A percentile compares a stretch with the other conserved stretches of the same genome.
Evolutionary conservation across 129 eudicot genomes (phyloP).

Genomic region (Lonicera japonica): DNA sequence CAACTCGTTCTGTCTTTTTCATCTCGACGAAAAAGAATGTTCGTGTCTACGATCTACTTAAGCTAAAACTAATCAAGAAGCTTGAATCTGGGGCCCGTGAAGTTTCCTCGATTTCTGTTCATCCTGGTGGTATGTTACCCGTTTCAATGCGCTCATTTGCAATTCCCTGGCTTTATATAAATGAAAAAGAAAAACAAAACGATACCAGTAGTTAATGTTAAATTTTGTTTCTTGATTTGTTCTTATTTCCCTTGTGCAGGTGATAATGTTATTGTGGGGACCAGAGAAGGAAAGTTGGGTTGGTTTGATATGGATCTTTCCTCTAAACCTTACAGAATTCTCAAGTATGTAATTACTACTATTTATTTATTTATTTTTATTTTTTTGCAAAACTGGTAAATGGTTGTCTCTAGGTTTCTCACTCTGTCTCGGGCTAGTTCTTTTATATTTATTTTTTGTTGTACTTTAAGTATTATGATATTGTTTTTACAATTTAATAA

Average conservation of each 20-base stretch:
- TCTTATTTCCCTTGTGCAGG: slow-evolving; percentile 28
- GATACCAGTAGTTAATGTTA: background rate
- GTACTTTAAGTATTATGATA: no score
- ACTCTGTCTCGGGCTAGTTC: no score
- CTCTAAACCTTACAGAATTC: slow-evolving; percentile 73
- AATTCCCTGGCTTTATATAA: background rate
- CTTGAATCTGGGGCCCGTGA: slow-evolving; percentile 54
- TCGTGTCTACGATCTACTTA: slow-evolving; percentile 56
- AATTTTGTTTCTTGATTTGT: background rate
- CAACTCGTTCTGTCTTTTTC: slow-evolving; percentile 78
- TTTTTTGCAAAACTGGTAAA: background rate
- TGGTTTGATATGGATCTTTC: slow-evolving; percentile 99
- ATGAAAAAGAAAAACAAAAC: background rate
- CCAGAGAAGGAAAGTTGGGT: slow-evolving; percentile 81
- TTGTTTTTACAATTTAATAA: no score
- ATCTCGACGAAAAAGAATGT: slow-evolving; percentile 78
- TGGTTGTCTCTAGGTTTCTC: no score
- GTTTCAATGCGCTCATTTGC: background rate
- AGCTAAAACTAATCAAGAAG: slow-evolving; percentile 47
- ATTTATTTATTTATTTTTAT: no score
- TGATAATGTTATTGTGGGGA: slow-evolving; percentile 92
- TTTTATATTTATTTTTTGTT: no score
- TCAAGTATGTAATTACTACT: slow-evolving; percentile 44
- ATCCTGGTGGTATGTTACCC: slow-evolving; percentile 74
- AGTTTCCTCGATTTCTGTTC: slow-evolving; percentile 54